These are phyloP conservation scores for Naganishia onofrii DNA, from an alignment of 768 basidiomycete species.

Conservation along the genomic window DNA sequence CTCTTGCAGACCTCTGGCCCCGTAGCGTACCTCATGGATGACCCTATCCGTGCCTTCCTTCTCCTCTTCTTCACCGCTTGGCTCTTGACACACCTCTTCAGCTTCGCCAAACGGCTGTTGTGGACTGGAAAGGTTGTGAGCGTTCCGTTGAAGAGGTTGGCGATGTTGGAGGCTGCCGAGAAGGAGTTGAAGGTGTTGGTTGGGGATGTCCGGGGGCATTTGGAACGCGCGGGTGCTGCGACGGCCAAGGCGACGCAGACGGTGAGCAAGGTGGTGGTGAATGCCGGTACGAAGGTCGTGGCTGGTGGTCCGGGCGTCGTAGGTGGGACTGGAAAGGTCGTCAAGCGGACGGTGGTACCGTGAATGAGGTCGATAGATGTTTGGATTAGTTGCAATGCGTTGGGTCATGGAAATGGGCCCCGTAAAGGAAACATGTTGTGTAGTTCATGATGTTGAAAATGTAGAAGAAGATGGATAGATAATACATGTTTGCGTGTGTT, in stretches of 20 bases:
- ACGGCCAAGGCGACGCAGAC: not conserved
- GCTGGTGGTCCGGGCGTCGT: constrained; percentile 1
- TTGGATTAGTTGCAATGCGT: too few species aligned
- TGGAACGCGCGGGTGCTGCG: constrained; percentile 1
- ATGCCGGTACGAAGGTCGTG: not conserved
- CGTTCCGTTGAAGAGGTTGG: not conserved
- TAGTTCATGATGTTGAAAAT: too few species aligned
- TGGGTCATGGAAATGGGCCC: too few species aligned
- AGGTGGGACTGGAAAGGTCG: constrained; percentile 2
- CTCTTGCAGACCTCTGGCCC: constrained; percentile 7
- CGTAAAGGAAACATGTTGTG: too few species aligned
- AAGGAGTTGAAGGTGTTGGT: constrained; percentile 2
- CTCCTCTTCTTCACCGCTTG: constrained; percentile 15
- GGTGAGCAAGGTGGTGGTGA: constrained; percentile 4
- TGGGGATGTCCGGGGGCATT: constrained; percentile 12
- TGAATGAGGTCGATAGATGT: too few species aligned
- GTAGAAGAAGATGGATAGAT: too few species aligned
- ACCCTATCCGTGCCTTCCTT: constrained; percentile 24
- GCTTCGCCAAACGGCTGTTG: constrained; percentile 7
- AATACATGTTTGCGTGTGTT: too few species aligned
- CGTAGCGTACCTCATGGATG: constrained; percentile 20
- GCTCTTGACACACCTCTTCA: constrained; percentile 7
- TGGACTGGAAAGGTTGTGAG: constrained; percentile 7
- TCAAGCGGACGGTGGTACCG: not conserved
- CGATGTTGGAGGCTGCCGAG: not conserved